phyloP scores from a whole-genome alignment of 1,139 yeast genomes.

The Scheffersomyces quercinus region DNA sequence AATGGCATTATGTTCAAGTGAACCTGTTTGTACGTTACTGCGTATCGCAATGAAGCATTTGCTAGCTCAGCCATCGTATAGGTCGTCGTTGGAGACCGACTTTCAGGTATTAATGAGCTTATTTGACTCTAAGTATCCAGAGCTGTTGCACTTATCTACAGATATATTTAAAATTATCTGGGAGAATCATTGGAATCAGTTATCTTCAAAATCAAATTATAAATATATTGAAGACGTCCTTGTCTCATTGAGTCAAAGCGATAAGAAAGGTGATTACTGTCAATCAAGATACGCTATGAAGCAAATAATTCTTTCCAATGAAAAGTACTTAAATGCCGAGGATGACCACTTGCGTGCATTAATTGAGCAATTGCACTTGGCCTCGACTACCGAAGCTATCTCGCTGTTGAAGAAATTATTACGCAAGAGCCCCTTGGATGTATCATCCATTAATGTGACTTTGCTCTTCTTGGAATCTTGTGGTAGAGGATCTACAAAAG shows the following conservation, averaged over 20 bases:
- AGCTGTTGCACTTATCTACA: slow-evolving; percentile 13
- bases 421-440: neutral
- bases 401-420: neutral
- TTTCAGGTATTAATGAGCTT: slow-evolving; percentile 23
- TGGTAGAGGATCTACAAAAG: neutral
- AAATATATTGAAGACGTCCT: slow-evolving; percentile 16
- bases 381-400: neutral
- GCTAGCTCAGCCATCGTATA: slow-evolving; percentile 50
- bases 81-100: slow-evolving; percentile 50
- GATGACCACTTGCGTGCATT: too few species aligned
- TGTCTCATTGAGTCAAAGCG: too few species aligned
- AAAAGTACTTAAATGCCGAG: too few species aligned
- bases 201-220: slow-evolving; percentile 17
- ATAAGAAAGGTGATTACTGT: too few species aligned
- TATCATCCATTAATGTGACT: too few species aligned
- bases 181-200: slow-evolving; percentile 28
- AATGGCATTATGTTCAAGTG: slow-evolving; percentile 8
- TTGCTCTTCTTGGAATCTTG: neutral
- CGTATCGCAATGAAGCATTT: slow-evolving; percentile 32
- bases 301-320: too few species aligned
- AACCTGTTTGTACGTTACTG: slow-evolving; percentile 8
- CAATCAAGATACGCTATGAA: too few species aligned
- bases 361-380: too few species aligned
- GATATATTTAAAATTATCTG: slow-evolving; percentile 29
- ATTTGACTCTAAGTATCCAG: slow-evolving; percentile 15